Evolutionary conservation across 164 flowering plant genomes (phyloP), one percentile per base, ranked within the genome.

Genomic region (Magnolia sinica): DNA sequence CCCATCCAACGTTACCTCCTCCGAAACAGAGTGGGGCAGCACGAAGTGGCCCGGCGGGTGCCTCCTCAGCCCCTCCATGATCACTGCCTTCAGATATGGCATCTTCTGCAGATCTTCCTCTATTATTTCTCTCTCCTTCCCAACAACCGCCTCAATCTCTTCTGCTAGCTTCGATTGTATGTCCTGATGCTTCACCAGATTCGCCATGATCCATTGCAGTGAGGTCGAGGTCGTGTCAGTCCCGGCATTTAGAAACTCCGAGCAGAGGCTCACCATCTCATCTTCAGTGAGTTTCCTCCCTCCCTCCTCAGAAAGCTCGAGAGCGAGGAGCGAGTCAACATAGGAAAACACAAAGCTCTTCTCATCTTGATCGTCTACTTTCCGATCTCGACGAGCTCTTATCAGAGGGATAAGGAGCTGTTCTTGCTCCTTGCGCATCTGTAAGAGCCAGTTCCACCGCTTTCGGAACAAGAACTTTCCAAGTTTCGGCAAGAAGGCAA

Each of bases 271-370:
- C 31, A 80, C 79, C 18, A 86, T 78, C 72, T 85, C 87, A 1
- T 10, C 77, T 8, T 86, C 87, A 0, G 61, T 76, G 6, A 86
- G 78, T 58, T 77, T 81, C 37, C 85, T 77, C 8, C 80, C 81
- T 0, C 94, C 83, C 0, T 93, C 96, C 20, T 79, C 80, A 8
- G 82, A 85, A 19, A 87, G 63, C 68, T 75, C 64, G 1, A 85
- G 74, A 1, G 51, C 50, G 23, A 79, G 11, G 66, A 86, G 78
- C 0, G 83, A 74, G 50, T 86, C 87, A 0, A 80, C 83, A 18
- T 84, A 81, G 4, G 66, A 74, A 11, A 82, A 55, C 55, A n/a
- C 31, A 45, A 27, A 52, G 71, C 45, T 31, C 84, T 49, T 8
- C 75, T 68, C 24, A 73, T 71, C 58, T 16, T 50, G 7, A 23